These are phyloP conservation scores for Nannochloropsis limnetica DNA, from an alignment of 352 stramenopile species.

Conservation along the genomic window DNA sequence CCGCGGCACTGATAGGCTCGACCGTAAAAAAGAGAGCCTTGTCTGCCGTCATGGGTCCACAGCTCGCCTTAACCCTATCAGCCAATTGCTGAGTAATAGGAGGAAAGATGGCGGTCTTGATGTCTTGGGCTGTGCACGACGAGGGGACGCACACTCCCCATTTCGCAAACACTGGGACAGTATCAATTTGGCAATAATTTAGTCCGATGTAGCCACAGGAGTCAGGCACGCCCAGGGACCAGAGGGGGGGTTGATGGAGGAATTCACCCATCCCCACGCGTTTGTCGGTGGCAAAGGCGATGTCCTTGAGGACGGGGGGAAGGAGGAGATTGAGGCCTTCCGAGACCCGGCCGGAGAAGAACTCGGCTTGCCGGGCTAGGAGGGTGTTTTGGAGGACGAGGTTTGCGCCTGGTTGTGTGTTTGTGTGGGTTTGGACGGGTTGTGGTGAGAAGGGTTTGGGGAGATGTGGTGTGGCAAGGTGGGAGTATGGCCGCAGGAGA, in stretches of 20 bases:
- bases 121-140: not conserved
- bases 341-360: not conserved
- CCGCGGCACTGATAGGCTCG: conserved; percentile 8
- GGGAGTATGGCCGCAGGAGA: no score
- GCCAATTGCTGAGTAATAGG: conserved; percentile 18
- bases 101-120: conserved; percentile 19
- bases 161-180: not conserved
- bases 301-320: not conserved
- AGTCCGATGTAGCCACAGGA: conserved; percentile 11
- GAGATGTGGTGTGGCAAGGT: not conserved
- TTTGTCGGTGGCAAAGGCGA: not conserved
- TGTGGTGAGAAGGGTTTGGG: not conserved
- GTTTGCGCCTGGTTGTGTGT: not conserved
- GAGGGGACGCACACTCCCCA: conserved; percentile 4
- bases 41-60: conserved; percentile 10
- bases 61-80: not conserved
- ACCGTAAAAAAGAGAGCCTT: conserved; percentile 16
- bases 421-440: not conserved
- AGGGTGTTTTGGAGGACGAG: not conserved
- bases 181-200: not conserved
- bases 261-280: conserved; percentile 17
- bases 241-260: not conserved
- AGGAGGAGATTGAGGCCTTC: conserved; percentile 3
- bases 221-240: not conserved
- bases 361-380: conserved; percentile 12